phyloP scores from a whole-genome alignment of 75 land plant species.

The Ceratopteris richardii region DNA sequence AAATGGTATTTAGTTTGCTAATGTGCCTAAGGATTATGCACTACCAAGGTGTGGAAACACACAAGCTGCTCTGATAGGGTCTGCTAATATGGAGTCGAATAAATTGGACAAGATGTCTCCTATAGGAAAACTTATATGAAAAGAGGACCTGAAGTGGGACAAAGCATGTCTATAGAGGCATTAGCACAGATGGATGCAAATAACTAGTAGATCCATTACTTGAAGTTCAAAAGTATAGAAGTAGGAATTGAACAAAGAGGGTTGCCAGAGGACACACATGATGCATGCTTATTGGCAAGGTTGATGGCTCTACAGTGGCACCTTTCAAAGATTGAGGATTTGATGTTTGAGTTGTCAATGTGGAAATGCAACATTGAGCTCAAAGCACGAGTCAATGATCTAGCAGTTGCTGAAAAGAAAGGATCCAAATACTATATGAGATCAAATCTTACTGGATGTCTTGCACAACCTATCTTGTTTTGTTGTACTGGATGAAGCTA shows the following conservation, averaged over 20 bases:
- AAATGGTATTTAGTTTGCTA: conserved; percentile 62
- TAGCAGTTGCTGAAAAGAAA: conserved; percentile 45
- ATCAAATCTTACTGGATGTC: conserved; percentile 67
- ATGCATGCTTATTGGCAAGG: conserved; percentile 87
- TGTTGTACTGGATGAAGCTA: conserved; percentile 69
- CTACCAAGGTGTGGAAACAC: conserved; percentile 34
- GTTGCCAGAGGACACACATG: conserved; percentile 96
- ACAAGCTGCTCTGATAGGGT: conserved; percentile 63
- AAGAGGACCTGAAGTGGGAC: no score
- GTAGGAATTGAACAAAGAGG: no score
- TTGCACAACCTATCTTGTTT: conserved; percentile 85
- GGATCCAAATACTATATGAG: conserved; percentile 90
- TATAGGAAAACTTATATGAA: no score
- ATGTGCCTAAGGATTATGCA: conserved; percentile 61
- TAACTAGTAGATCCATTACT: no score
- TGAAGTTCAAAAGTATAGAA: no score
- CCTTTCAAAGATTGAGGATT: conserved; percentile 84
- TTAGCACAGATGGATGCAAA: no score
- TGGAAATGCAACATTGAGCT: conserved; percentile 89
- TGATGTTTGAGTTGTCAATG: conserved; percentile 98
- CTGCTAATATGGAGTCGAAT: conserved; percentile 43
- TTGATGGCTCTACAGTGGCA: conserved; percentile 87
- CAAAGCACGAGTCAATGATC: conserved; percentile 47
- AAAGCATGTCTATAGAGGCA: no score
- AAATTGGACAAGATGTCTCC: conserved; percentile 56